Evolutionary conservation across 2,329 filamentous ascomycete species (phyloP), one percentile per base, ranked within the genome.

Genomic region (Lanzia echinophila): DNA sequence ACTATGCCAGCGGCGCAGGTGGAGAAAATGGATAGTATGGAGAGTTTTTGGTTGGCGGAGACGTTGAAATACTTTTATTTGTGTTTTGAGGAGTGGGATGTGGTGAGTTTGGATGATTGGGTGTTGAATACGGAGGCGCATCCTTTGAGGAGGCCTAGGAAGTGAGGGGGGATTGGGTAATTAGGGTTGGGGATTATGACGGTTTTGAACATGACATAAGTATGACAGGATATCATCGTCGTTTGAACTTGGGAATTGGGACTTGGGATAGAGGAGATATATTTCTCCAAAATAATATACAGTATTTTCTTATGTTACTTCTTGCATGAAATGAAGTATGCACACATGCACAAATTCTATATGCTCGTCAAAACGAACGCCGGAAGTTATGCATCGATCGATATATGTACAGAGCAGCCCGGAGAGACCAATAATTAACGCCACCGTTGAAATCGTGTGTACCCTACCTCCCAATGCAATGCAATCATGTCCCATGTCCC

Each of bases 31-130:
- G 53, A 55, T 52, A 51, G 47, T 13, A 81, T 81, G 71, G 83
- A 86, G 67, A 61, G 57, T 60, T 86, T 84, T 66, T 76, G 83
- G 68, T 81, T 85, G 62, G 83, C 83, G 0, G 83, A 87, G 67
- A 80, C 83, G 49, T 60, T 86, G 63, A 87, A 87, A 69, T 86
- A 86, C 62, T 72, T 75, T 22, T 86, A 82, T 67, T 61, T 85
- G 60, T 75, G 79, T 7, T 71, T 65, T 39, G 60, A 60, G 22
- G 64, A 83, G 46, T 75, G 77, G 2, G 71, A 73, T 22, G 62
- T 78, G 24, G 70, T 84, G 19, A 82, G 75, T 66, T 67, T 86
- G 63, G 83, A 86, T 69, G 75, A 84, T 13, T 85, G 75, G 70
- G 79, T 86, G 34, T 63, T 78, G 57, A 65, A 66, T 56, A 64